Evolutionary conservation across 768 basidiomycete species (phyloP).

Genomic region (Asterophora parasitica): DNA sequence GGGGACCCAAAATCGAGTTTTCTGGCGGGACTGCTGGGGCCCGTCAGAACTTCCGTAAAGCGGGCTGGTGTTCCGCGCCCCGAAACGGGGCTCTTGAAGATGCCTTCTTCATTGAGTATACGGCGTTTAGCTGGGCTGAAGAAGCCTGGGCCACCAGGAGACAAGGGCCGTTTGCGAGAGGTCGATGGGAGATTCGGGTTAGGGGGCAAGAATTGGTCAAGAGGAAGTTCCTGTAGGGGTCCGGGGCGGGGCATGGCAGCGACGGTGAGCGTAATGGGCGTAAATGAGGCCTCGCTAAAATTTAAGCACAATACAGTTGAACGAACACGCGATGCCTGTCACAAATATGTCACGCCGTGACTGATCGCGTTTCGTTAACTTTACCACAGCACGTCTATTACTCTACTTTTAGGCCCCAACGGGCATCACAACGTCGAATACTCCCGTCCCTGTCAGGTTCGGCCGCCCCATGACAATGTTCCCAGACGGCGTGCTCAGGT

Average conservation of each 20-base stretch:
- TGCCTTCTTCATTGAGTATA: conserved; percentile 52
- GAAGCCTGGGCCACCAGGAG: conserved; percentile 44
- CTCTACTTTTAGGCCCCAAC: conserved; percentile 20
- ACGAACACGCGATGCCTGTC: conserved; percentile 3
- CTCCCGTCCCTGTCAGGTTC: conserved; percentile 88
- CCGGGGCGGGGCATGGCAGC: conserved; percentile 36
- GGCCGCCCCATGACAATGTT: conserved; percentile 89
- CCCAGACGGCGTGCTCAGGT: conserved; percentile 84
- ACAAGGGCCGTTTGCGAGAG: conserved; percentile 55
- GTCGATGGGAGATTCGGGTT: conserved; percentile 28
- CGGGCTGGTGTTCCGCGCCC: conserved; percentile 11
- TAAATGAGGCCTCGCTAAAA: conserved; percentile 1
- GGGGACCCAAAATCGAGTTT: conserved; percentile 49
- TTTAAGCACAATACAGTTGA: conserved; percentile 7
- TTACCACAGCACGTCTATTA: conserved; percentile 5
- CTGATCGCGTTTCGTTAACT: conserved; percentile 17
- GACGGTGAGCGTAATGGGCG: conserved; percentile 5
- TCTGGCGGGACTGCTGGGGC: conserved; percentile 41
- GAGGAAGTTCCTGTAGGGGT: conserved; percentile 59
- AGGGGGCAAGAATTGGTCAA: conserved; percentile 46
- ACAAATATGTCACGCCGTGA: conserved; percentile 18
- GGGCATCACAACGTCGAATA: conserved; percentile 81
- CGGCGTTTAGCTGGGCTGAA: conserved; percentile 68
- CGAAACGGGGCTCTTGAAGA: conserved; percentile 33
- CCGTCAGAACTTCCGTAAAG: conserved; percentile 22